Conservation (phyloP, 2,329 filamentous ascomycete genomes). For the Zymoseptoria pseudotritici region DNA sequence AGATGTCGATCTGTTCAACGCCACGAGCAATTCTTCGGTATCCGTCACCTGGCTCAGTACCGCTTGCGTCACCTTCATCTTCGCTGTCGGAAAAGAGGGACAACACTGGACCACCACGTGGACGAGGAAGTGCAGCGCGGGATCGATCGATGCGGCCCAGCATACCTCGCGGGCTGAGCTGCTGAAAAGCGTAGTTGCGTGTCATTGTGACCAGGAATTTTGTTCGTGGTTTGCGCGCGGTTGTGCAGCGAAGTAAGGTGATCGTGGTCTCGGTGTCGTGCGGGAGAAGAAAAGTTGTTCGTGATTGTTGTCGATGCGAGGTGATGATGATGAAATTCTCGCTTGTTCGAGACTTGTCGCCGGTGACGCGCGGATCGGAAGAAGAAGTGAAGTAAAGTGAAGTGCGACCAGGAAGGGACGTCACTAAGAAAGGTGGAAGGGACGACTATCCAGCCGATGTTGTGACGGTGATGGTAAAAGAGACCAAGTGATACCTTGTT, state of each 20-base stretch:
- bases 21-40: not conserved
- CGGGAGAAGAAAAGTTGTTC: no score
- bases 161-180: not conserved
- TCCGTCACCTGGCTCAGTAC: not conserved
- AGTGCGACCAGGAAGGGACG: not conserved
- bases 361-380: not conserved
- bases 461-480: no score
- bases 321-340: not conserved
- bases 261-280: no score
- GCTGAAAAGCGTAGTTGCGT: not conserved
- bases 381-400: not conserved
- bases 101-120: not conserved
- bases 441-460: not conserved
- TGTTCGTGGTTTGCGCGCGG: not conserved
- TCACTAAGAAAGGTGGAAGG: not conserved
- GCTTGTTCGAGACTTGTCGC: no score
- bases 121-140: not conserved
- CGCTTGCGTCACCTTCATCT: not conserved
- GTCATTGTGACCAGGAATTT: not conserved
- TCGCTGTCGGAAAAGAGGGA: not conserved
- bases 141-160: not conserved
- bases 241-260: not conserved
- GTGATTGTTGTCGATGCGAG: no score
- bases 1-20: not conserved
- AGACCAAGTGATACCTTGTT: no score